A percentile compares a stretch with the other conserved stretches of the same genome.
Conservation (phyloP, 2,329 filamentous ascomycete genomes). For the Penicillium italicum region DNA sequence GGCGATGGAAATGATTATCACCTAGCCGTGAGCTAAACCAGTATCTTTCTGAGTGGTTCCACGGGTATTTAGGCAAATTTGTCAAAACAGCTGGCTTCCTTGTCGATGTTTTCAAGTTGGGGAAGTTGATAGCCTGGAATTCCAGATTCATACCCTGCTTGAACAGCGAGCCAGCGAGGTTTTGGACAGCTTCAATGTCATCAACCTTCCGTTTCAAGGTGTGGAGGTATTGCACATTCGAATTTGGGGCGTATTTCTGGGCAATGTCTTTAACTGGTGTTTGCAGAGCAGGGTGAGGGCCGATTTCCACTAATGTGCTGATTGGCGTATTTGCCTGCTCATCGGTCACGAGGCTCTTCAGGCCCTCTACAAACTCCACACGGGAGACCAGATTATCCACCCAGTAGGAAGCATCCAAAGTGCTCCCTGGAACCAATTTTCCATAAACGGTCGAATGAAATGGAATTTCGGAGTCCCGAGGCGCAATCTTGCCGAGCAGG, state of each 20-base stretch:
- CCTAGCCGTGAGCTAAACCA: constrained; percentile 18
- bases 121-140: constrained; percentile 23
- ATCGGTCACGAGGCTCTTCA: constrained; percentile 12
- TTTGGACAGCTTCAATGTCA: constrained; percentile 15
- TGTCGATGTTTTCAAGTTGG: constrained; percentile 1
- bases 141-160: constrained; percentile 16
- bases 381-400: constrained; percentile 22
- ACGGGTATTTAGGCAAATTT: constrained; percentile 22
- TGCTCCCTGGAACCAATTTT: constrained; percentile 11
- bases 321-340: constrained; percentile 2
- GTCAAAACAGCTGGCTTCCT: constrained; percentile 16
- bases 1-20: constrained; percentile 15
- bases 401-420: constrained; percentile 20
- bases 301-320: constrained; percentile 19
- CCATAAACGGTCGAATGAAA: constrained; percentile 24
- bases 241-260: constrained; percentile 3
- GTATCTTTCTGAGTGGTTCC: constrained; percentile 22
- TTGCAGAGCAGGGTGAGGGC: constrained; percentile 22
- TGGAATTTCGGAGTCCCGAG: constrained; percentile 12
- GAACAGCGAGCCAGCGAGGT: constrained; percentile 18
- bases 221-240: constrained; percentile 16
- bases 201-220: constrained; percentile 19
- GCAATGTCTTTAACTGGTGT: constrained; percentile 18
- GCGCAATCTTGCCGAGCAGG: constrained; percentile 19
- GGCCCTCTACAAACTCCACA: constrained; percentile 21